A percentile compares a stretch with the other conserved stretches of the same genome.
Evolutionary conservation across 495 filamentous ascomycete species (phyloP).

Genomic region (Trichoderma orchidacearum): DNA sequence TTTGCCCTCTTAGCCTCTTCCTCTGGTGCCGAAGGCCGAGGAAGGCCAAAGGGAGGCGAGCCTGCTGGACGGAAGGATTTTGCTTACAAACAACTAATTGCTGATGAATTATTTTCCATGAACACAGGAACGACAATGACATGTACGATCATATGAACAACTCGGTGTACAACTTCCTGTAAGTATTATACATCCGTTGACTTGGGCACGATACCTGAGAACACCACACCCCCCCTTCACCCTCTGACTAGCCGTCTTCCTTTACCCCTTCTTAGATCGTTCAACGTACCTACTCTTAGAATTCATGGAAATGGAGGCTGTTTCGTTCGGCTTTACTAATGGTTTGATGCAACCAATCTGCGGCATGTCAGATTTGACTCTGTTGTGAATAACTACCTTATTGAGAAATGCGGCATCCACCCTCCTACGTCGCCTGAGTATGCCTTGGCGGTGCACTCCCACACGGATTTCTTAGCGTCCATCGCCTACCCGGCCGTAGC

Average conservation of each 20-base stretch:
- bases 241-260: background rate
- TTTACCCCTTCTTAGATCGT: no score
- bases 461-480: conserved; percentile 72
- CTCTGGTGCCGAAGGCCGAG: background rate
- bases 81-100: background rate
- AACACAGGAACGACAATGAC: conserved; percentile 75
- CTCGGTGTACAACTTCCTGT: conserved; percentile 66
- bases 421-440: conserved; percentile 58
- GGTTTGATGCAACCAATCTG: background rate
- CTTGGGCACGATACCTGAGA: background rate
- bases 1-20: background rate
- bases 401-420: conserved; percentile 60
- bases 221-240: background rate
- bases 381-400: conserved; percentile 81
- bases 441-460: conserved; percentile 69
- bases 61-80: background rate
- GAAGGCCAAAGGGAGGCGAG: background rate
- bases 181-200: conserved; percentile 5
- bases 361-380: conserved; percentile 48
- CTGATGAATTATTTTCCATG: background rate
- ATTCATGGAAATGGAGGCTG: background rate
- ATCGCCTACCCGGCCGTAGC: conserved; percentile 73
- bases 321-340: background rate
- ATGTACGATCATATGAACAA: conserved; percentile 90
- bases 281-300: no score